Evolutionary conservation across 1,284 basidiomycete species (phyloP).

Genomic region (Austropuccinia psidii): DNA sequence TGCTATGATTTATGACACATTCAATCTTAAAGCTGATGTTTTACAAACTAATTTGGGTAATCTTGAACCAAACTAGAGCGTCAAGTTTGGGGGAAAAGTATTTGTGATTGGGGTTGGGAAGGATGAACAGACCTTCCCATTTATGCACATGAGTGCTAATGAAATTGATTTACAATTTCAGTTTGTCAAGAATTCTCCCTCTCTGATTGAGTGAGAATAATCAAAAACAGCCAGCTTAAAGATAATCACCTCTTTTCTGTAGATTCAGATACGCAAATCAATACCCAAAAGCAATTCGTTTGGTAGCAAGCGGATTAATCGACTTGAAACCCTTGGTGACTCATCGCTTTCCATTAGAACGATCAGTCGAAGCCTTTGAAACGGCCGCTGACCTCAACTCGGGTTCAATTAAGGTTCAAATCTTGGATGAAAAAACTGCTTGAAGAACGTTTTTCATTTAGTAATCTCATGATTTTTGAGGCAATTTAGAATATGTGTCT

Average conservation of each 20-base stretch:
- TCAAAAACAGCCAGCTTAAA: conserved; percentile 43
- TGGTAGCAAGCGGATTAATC: conserved; percentile 69
- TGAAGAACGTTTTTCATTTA: no score
- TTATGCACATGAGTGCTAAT: conserved; percentile 53
- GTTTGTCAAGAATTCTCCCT: conserved; percentile 48
- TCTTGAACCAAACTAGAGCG: conserved; percentile 44
- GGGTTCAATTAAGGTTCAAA: conserved; percentile 38
- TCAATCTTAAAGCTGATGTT: no score
- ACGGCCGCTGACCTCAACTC: conserved; percentile 60
- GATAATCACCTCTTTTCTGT: conserved; percentile 40
- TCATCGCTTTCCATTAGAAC: conserved; percentile 66
- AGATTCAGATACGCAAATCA: conserved; percentile 48
- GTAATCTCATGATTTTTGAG: no score
- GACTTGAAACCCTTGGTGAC: conserved; percentile 82
- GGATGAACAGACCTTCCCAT: conserved; percentile 46
- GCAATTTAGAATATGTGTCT: no score
- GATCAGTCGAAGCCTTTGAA: conserved; percentile 71
- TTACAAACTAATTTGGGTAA: not conserved
- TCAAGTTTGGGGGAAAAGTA: conserved; percentile 51
- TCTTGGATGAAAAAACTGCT: no score
- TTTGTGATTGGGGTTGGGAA: conserved; percentile 55
- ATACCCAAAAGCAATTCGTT: conserved; percentile 75
- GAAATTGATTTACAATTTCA: conserved; percentile 55
- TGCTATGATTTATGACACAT: no score
- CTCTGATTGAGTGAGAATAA: conserved; percentile 42